Evolutionary conservation across 768 basidiomycete genomes (phyloP).

Genomic region (Suillus fuscotomentosus): DNA sequence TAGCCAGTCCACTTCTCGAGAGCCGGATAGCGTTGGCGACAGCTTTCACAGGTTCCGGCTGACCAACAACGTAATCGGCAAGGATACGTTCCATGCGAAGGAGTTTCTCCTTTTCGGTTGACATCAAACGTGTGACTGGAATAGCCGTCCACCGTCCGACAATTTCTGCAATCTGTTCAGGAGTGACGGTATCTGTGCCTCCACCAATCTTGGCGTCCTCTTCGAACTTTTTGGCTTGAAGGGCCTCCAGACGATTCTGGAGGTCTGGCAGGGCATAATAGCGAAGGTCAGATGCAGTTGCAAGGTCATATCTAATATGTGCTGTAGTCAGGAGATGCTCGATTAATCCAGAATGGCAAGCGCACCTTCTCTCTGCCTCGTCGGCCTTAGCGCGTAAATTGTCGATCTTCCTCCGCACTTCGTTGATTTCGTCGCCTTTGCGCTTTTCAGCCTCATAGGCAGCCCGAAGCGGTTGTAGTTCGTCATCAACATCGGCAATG

Average conservation of each 20-base stretch:
- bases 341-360: neutral
- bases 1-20: conserved; percentile 91
- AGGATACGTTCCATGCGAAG: conserved; percentile 85
- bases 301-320: conserved; percentile 58
- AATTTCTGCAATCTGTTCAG: conserved; percentile 92
- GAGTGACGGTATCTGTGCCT: conserved; percentile 69
- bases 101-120: conserved; percentile 89
- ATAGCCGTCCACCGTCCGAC: conserved; percentile 93
- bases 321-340: conserved; percentile 13
- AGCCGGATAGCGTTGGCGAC: conserved; percentile 93
- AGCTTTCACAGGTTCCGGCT: conserved; percentile 86
- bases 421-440: conserved; percentile 76
- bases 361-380: conserved; percentile 85
- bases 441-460: conserved; percentile 87
- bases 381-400: conserved; percentile 90
- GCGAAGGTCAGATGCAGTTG: conserved; percentile 81
- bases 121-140: conserved; percentile 82
- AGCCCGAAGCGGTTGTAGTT: conserved; percentile 78
- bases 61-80: conserved; percentile 77
- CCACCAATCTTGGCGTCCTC: conserved; percentile 54
- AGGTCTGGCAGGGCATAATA: conserved; percentile 93
- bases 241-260: conserved; percentile 64
- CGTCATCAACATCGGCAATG: conserved; percentile 81
- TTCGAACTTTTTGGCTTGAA: conserved; percentile 72
- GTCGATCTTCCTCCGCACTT: conserved; percentile 79